These are phyloP conservation scores for Mollisiaceae sp. DNA, from an alignment of 2,329 filamentous ascomycete species.

Conservation along the genomic window DNA sequence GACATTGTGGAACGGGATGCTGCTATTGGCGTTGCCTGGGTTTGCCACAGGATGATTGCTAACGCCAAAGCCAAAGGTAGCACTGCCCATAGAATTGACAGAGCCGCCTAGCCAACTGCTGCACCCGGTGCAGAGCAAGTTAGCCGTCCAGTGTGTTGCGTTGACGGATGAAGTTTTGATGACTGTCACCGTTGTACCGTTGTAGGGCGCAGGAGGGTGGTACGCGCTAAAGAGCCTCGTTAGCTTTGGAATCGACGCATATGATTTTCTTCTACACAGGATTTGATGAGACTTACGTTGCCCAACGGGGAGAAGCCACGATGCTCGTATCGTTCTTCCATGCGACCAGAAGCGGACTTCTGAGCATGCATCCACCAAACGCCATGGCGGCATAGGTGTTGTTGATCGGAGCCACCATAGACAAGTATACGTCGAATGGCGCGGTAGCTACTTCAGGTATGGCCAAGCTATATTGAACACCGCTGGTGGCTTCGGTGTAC, in stretches of 20 bases:
- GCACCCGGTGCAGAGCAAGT: constrained; percentile 19
- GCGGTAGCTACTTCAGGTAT: constrained; percentile 20
- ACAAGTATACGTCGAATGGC: constrained; percentile 23
- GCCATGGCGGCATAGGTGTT: constrained; percentile 23
- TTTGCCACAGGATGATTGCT: constrained; percentile 14
- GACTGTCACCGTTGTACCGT: constrained; percentile 8
- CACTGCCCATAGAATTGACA: constrained; percentile 17
- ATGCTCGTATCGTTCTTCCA: constrained; percentile 23
- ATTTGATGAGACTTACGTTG: constrained; percentile 13
- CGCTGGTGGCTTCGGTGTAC: constrained; percentile 19
- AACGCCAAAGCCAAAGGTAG: constrained; percentile 16
- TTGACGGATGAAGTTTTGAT: constrained; percentile 23
- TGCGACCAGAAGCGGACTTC: constrained; percentile 21
- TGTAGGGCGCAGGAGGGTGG: constrained; percentile 21
- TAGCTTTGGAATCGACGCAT: not conserved
- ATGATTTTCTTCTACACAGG: not conserved
- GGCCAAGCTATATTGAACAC: constrained; percentile 17
- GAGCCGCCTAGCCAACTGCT: constrained; percentile 20
- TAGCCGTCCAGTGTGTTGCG: constrained; percentile 24
- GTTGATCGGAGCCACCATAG: constrained; percentile 17
- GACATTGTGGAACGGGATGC: constrained; percentile 21
- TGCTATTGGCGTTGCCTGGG: constrained; percentile 14
- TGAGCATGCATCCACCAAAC: constrained; percentile 25
- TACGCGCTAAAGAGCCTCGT: constrained; percentile 13
- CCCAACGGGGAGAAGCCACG: constrained; percentile 22